Base-by-base conservation (phyloP, 352 stramenopile genomes). In the Globisporangium viniferum region DNA sequence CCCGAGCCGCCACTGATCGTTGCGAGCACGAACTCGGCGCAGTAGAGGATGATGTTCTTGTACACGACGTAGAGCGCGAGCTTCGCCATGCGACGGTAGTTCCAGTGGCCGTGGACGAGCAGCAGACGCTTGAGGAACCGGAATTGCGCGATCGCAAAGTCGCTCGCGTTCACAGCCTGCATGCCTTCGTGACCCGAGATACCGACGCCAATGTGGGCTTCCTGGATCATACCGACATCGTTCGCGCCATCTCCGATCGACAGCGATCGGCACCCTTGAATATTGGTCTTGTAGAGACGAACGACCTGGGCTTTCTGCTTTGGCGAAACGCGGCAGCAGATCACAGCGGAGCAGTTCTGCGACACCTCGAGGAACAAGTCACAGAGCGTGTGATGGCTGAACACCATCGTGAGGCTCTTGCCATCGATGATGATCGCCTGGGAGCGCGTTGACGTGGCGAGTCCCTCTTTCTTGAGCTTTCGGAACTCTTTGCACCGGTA, bases 171-270 rank as follows among this genome's bases (percentile, higher is more conserved):
- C 8, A 99, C 97, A 20, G 98, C 98, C 67, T 99, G 97, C 75
- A 98, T 97, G n/a, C 98, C 98, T 82, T 99, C 98, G 67, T 99
- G 92, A 15, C 98, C 98, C 27, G 92, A 99, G 75, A 99, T 99
- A 18, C 98, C 98, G 46, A 99, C 91, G 57, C 98, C 98, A 60
- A 99, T 96, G 69, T 99, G 96, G 14, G 98, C 98, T 76, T 98
- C 96, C 73, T 99, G 96, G 73, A 99, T 99, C 98, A 99, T 99
- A 36, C 95, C 96, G 49, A 99, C 97, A 68, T 99, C 98, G 73
- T 99, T 99, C 29, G 98, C 98, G 18, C 98, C 97, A 78, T 99
- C 98, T 22, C 98, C 98, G 70, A 99, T 99, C 6, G 96, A 89
- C 20, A 99, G 88, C 10, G 95, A 97, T 10, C 95, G 75, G 73